A percentile compares a stretch with the other conserved stretches of the same genome.
phyloP scores from a whole-genome alignment of 2,329 filamentous ascomycete species.

The Graphilbum ipis-grandicollis region DNA sequence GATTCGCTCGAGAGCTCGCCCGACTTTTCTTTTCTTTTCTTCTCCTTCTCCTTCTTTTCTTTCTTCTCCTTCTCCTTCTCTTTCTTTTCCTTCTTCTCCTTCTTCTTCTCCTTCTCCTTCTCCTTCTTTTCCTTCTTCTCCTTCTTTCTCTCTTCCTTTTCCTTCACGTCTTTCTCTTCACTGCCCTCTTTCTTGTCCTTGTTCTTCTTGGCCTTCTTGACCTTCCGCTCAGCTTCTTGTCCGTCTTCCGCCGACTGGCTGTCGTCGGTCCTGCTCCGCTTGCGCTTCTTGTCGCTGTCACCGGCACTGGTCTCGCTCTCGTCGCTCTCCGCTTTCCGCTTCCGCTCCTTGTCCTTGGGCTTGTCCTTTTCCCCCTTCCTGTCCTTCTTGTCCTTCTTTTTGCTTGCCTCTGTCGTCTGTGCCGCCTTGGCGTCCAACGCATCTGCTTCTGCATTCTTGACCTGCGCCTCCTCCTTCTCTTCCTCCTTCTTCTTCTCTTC shows the following conservation, averaged over 20 bases:
- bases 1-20: conserved; percentile 23
- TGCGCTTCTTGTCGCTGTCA: conserved; percentile 17
- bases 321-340: conserved; percentile 28
- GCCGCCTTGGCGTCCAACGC: too few species aligned
- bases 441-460: too few species aligned
- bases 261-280: conserved; percentile 21
- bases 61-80: too few species aligned
- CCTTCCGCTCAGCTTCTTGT: conserved; percentile 18
- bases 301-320: conserved; percentile 19
- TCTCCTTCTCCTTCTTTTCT: not conserved
- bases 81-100: not conserved
- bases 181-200: not conserved
- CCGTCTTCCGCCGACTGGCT: conserved; percentile 15
- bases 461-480: too few species aligned
- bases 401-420: not conserved
- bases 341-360: conserved; percentile 31
- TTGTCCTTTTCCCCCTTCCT: conserved; percentile 16
- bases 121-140: not conserved
- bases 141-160: not conserved
- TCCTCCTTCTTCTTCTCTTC: conserved; percentile 9
- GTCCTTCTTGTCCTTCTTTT: conserved; percentile 9
- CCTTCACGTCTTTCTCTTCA: not conserved
- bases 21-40: not conserved
- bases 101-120: conserved; percentile 16
- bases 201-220: conserved; percentile 16